phyloP scores from a whole-genome alignment of 176 grass and related monocot genomes.

The Avena sativa region DNA sequence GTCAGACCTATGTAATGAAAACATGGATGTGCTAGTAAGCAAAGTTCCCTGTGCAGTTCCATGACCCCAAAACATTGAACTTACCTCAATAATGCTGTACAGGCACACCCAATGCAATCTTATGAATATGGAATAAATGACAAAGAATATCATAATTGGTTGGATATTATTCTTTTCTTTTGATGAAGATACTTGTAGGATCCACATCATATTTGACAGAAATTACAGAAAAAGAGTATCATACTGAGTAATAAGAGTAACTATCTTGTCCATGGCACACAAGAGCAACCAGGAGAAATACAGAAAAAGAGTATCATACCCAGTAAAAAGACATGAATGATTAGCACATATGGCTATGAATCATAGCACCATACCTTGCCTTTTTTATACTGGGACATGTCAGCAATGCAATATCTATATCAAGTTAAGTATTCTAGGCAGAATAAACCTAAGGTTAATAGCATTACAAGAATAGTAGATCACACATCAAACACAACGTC shows the following conservation, averaged over 20 bases:
- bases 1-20: neutral
- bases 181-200: neutral
- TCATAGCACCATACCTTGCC: slow-evolving; percentile 62
- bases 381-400: slow-evolving; percentile 88
- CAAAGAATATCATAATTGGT: neutral
- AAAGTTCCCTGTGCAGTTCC: neutral
- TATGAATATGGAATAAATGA: slow-evolving; percentile 3
- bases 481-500: neutral
- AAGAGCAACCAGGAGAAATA: slow-evolving; percentile 22
- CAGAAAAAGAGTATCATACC: neutral
- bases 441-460: slow-evolving; percentile 9
- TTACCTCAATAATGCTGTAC: neutral
- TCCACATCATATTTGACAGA: neutral
- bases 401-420: slow-evolving; percentile 93
- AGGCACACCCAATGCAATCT: neutral
- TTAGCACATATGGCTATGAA: slow-evolving; percentile 16
- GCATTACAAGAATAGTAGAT: neutral
- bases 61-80: slow-evolving; percentile 8
- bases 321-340: slow-evolving; percentile 13
- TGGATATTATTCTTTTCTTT: neutral
- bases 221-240: neutral
- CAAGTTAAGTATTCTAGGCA: slow-evolving; percentile 55
- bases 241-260: neutral
- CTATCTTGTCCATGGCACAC: neutral
- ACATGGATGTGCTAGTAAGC: neutral